Base-by-base conservation (phyloP, 1,284 basidiomycete species). In the Bjerkandera adusta region DNA sequence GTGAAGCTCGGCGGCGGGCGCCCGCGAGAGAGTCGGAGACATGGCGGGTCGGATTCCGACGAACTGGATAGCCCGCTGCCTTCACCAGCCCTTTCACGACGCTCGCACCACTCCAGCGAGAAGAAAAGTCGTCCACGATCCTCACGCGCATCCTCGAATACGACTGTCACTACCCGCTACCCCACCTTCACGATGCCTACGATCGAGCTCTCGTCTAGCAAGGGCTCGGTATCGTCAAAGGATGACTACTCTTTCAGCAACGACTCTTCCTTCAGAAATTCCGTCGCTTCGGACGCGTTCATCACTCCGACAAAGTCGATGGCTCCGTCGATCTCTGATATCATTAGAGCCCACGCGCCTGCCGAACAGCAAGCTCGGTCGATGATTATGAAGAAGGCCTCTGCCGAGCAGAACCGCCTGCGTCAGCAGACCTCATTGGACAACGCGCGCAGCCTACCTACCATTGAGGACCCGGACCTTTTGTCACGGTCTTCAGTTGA, bases 291-390 rank as follows among this genome's bases (percentile, higher is more conserved):
- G 48, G 20, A 51, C 39, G 40, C 50, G 16, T n/a, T 47, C 18
- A 27, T 36, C 50, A 15, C 52, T 46, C 25, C 45, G 48, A 33
- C 46, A 43, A 30, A 49, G 32, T 40, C 48, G 65, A 56, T 83
- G 43, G 78, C 81, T 8, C 88, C 89, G 38, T 88, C 86, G 15
- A 92, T 91, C 59, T 86, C 83, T 36, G 89, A 92, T 46, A 91
- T 91, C 51, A 91, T 91, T 50, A 80, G 84, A 36, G 76, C 75
- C 22, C 81, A 91, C 64, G 79, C 83, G 3, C 82, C 83, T 24
- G 70, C 71, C 22, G 70, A 77, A 49, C 69, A 70, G 41, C 77
- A 77, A 56, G 49, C 60, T 8, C 73, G 71, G 26, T n/a, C n/a
- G n/a, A n/a, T n/a, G n/a, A n/a, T n/a, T n/a, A n/a, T n/a, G n/a